Base-by-base conservation (phyloP, 2,329 filamentous ascomycete genomes). In the Bipolaris gigantea region DNA sequence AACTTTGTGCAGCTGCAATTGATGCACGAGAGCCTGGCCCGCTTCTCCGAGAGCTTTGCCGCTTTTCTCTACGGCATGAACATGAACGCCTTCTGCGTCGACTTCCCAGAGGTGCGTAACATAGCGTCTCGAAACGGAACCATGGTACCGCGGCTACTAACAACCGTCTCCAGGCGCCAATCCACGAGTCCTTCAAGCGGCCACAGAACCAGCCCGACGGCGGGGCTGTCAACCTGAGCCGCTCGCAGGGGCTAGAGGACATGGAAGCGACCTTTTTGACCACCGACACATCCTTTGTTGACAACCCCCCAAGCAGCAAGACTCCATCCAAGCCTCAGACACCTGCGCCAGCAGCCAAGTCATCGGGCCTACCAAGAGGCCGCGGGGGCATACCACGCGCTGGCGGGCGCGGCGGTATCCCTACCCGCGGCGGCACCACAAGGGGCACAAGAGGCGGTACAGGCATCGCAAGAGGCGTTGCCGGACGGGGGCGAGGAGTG, bases 41-140 rank as follows among this genome's bases (percentile, higher is more conserved):
- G 94, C 23, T 99, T 99, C 76, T 93, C 88, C 75, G 94, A 99
- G 80, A 95, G 89, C 70, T 99, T 99, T 75, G 92, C 92, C 1
- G 91, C 89, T 64, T 97, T 99, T 68, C 77, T 99, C 41, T 99
- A 97, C 67, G 94, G 94, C 2, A 75, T 99, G 72, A 97, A 97
- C 71, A 97, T 99, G 92, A 97, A 97, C 75, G 94, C 94, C 1
- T 99, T 97, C 73, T 97, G 93, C 73, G 92, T 97, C 30, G 94
- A 99, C 74, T 99, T 97, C 62, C 90, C 92, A 0, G 94, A 99
- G 85, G 92, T 92, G 77, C 47, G 72, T 51, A 30, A 16, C 7
- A 30, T 13, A n/a, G 15, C 25, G 23, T 25, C 10, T 5, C 10
- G 10, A 16, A 23, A 9, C 4, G n/a, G 15, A 25, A 23, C 35